phyloP scores from a whole-genome alignment of 2,329 filamentous ascomycete genomes.

The Pyrenophora graminea region DNA sequence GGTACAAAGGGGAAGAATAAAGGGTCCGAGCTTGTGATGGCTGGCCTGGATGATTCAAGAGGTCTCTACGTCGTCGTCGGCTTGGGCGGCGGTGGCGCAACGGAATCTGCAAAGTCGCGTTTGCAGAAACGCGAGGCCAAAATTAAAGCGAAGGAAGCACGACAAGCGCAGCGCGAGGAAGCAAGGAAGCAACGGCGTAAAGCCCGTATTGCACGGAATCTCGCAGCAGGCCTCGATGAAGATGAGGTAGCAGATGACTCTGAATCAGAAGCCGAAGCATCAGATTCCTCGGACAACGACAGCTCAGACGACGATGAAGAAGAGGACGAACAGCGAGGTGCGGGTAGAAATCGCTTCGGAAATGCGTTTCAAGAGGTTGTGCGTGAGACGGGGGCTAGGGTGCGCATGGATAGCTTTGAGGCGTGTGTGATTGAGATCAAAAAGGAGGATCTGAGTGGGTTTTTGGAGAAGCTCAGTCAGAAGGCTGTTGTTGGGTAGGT shows the following conservation, averaged over 20 bases:
- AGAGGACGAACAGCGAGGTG: constrained; percentile 68
- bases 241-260: constrained; percentile 56
- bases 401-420: constrained; percentile 95
- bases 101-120: constrained; percentile 60
- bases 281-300: constrained; percentile 56
- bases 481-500: constrained; percentile 72
- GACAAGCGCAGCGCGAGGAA: constrained; percentile 58
- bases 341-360: constrained; percentile 86
- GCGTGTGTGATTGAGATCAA: constrained; percentile 97
- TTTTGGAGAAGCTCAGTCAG: constrained; percentile 88
- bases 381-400: constrained; percentile 83
- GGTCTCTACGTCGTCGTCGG: constrained; percentile 93
- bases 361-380: constrained; percentile 96
- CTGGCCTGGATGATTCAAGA: constrained; percentile 82
- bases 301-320: constrained; percentile 50
- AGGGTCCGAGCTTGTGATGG: constrained; percentile 85
- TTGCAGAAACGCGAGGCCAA: constrained; percentile 70
- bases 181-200: constrained; percentile 67
- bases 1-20: constrained; percentile 67
- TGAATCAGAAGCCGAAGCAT: constrained; percentile 60
- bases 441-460: constrained; percentile 89
- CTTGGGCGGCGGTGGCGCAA: constrained; percentile 81
- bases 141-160: constrained; percentile 59
- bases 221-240: constrained; percentile 65
- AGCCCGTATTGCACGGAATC: constrained; percentile 34